These are phyloP conservation scores for Gamsiella multidivaricata DNA, from an alignment of 192 early-diverging fungal species.

Conservation along the genomic window DNA sequence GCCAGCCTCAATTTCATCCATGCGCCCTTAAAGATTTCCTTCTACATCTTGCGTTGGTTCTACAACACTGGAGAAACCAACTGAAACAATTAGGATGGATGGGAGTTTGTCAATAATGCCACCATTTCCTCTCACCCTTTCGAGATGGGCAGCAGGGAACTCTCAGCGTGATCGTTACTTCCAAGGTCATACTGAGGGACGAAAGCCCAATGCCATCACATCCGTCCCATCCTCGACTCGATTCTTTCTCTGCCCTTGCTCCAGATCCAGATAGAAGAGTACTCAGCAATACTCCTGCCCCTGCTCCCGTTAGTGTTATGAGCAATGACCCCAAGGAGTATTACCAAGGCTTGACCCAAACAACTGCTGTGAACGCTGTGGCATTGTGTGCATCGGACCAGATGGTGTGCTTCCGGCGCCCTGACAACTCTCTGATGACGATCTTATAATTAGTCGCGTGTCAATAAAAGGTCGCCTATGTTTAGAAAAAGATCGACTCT, in stretches of 20 bases:
- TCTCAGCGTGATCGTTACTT: background rate
- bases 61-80: constrained; percentile 23
- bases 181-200: background rate
- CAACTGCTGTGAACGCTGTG: constrained; percentile 43
- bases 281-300: too few relatives aligned
- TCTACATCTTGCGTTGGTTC: constrained; percentile 28
- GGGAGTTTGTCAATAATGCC: constrained; percentile 40
- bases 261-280: too few relatives aligned
- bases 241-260: too few relatives aligned
- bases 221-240: too few relatives aligned
- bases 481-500: background rate
- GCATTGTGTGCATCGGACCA: constrained; percentile 44
- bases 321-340: too few relatives aligned
- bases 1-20: constrained; percentile 9
- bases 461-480: background rate
- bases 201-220: too few relatives aligned
- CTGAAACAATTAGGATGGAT: constrained; percentile 48
- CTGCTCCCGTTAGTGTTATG: too few relatives aligned
- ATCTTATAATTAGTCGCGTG: constrained; percentile 17
- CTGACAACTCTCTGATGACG: constrained; percentile 41
- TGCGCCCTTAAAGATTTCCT: constrained; percentile 30
- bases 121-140: background rate
- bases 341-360: constrained; percentile 12
- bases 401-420: constrained; percentile 28
- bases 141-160: background rate